These are phyloP conservation scores for Lentinula detonsa DNA, from an alignment of 768 basidiomycete species.

Conservation along the genomic window DNA sequence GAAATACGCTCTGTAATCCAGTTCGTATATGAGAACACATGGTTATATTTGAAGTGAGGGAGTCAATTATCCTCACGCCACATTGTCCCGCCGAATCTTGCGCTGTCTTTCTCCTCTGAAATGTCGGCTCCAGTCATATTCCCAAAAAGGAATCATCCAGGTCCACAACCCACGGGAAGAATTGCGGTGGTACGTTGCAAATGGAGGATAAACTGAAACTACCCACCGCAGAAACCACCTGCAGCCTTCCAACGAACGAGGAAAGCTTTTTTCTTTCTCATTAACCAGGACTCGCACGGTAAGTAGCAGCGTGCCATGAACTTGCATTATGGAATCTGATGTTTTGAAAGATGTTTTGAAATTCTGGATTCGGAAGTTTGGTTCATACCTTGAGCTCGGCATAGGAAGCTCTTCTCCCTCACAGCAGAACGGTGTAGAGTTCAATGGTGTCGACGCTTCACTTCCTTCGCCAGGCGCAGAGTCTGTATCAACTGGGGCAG, in stretches of 20 bases:
- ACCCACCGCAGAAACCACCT: background rate
- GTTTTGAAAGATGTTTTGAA: background rate
- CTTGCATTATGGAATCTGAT: background rate
- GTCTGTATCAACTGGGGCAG: background rate
- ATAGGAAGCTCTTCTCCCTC: background rate
- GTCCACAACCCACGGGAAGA: conserved; percentile 2
- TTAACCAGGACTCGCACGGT: background rate
- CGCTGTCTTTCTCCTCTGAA: background rate
- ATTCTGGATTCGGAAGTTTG: conserved; percentile 1
- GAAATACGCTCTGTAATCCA: too few relatives aligned
- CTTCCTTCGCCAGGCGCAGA: background rate
- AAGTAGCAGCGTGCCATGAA: background rate
- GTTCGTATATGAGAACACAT: too few relatives aligned
- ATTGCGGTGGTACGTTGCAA: conserved; percentile 7
- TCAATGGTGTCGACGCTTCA: background rate
- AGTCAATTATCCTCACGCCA: background rate
- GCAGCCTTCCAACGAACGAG: background rate
- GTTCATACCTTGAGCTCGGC: background rate
- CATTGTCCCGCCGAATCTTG: background rate
- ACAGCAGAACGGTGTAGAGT: background rate
- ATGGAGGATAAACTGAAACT: background rate
- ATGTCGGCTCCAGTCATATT: background rate
- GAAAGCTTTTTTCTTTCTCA: background rate
- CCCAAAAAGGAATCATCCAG: conserved; percentile 8
- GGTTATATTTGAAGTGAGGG: too few relatives aligned